Percentiles rank a stretch among this genome's conserved stretches.
Conservation (phyloP, 106 monocot genomes). For the Dendrobium catenatum region DNA sequence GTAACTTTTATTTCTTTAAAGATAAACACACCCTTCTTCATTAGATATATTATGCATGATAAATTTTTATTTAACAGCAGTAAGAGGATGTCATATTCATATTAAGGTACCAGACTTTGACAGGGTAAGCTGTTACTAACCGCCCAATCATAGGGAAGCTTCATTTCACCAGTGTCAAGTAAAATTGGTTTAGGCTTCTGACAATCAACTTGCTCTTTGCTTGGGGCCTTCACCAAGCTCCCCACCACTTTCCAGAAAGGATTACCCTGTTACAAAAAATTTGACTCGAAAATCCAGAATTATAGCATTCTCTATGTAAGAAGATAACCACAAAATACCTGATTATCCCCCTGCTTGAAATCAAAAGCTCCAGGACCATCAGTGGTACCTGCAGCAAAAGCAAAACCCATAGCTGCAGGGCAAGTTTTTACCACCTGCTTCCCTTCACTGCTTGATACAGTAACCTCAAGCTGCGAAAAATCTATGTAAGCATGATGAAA, state of each 20-base stretch:
- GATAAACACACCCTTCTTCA: no score
- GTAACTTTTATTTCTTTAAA: no score
- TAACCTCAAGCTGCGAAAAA: constrained; percentile 72
- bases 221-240: constrained; percentile 58
- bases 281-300: background rate
- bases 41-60: no score
- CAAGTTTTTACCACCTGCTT: constrained; percentile 56
- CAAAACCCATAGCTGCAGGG: constrained; percentile 92
- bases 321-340: constrained; percentile 16
- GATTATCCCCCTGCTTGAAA: constrained; percentile 81
- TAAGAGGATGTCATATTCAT: background rate
- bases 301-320: background rate
- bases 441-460: constrained; percentile 24
- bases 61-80: no score
- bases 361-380: constrained; percentile 98
- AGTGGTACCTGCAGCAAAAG: constrained; percentile 93
- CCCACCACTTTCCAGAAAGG: constrained; percentile 86
- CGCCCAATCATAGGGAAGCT: constrained; percentile 80
- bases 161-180: constrained; percentile 90
- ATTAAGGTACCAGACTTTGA: background rate
- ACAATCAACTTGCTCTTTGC: constrained; percentile 63
- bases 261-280: constrained; percentile 55
- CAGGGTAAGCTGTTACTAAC: constrained; percentile 24
- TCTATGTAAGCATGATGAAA: constrained; percentile 73
- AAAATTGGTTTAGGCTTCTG: constrained; percentile 88